These are phyloP conservation scores for Croton setiger DNA, from an alignment of 441 rosid genomes.

Conservation along the genomic window DNA sequence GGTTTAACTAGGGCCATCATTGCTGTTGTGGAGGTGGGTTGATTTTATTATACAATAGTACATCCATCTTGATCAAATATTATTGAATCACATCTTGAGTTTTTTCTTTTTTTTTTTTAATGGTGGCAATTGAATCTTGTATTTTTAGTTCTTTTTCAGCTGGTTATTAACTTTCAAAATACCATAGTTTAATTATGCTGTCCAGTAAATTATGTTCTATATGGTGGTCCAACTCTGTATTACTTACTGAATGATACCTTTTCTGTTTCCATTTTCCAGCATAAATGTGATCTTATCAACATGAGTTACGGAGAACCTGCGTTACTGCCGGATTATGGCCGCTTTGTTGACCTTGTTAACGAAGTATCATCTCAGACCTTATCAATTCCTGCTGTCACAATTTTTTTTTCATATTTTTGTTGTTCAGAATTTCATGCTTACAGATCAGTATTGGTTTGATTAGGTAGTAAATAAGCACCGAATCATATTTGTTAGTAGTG, in stretches of 20 bases:
- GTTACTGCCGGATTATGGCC: conserved; percentile 91
- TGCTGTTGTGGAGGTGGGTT: conserved; percentile 87
- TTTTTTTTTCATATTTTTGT: conserved; percentile 10
- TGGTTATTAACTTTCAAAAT: conserved; percentile 1
- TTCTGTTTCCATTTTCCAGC: conserved; percentile 59
- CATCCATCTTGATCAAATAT: neutral
- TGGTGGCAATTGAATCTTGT: neutral
- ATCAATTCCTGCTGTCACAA: conserved; percentile 12
- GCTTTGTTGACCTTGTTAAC: conserved; percentile 92
- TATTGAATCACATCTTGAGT: neutral
- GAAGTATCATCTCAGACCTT: conserved; percentile 57
- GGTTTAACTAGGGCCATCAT: conserved; percentile 93
- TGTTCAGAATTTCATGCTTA: conserved; percentile 5
- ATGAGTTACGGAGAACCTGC: conserved; percentile 97
- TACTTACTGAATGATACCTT: conserved; percentile 1
- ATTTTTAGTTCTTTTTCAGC: neutral
- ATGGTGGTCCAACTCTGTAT: neutral
- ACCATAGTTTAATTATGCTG: neutral
- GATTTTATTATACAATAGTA: neutral
- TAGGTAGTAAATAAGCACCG: conserved; percentile 93
- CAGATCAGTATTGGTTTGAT: conserved; percentile 9
- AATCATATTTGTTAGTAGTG: conserved; percentile 91
- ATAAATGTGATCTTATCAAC: conserved; percentile 97
- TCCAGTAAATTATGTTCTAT: neutral
- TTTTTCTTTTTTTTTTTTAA: neutral